phyloP scores from a whole-genome alignment of 257 asterid genomes.

The Solanum neorickii region DNA sequence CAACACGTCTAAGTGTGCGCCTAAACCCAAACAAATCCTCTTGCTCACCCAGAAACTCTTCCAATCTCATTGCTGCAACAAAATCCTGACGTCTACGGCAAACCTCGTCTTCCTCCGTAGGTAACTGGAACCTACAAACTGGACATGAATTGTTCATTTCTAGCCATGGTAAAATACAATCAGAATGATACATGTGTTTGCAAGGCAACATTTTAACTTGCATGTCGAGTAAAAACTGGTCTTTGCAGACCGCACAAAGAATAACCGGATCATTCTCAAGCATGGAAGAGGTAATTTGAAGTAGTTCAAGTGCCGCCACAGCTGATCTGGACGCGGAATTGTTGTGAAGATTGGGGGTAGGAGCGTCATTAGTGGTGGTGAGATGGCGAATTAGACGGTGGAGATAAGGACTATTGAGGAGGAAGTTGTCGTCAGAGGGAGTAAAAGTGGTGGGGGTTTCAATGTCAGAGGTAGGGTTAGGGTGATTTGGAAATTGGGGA shows the following conservation, averaged over 20 bases:
- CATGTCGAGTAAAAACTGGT: constrained; percentile 34
- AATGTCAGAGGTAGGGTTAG: constrained; percentile 2
- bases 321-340: constrained; percentile 57
- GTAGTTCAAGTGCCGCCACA: constrained; percentile 34
- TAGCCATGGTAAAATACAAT: constrained; percentile 82
- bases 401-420: constrained; percentile 61
- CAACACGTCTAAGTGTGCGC: constrained; percentile 42
- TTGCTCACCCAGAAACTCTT: constrained; percentile 51
- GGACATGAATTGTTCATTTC: constrained; percentile 83
- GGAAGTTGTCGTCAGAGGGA: constrained; percentile 63
- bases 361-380: constrained; percentile 29
- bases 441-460: constrained; percentile 9
- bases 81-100: constrained; percentile 18
- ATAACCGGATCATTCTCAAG: constrained; percentile 42
- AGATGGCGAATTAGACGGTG: constrained; percentile 68
- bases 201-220: constrained; percentile 65
- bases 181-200: constrained; percentile 53
- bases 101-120: constrained; percentile 26
- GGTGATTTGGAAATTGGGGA: constrained; percentile 1
- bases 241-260: constrained; percentile 77
- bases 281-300: constrained; percentile 20
- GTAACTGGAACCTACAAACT: constrained; percentile 63
- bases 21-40: constrained; percentile 37
- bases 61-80: constrained; percentile 33
- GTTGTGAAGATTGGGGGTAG: constrained; percentile 18